Evolutionary conservation across 441 rosid genomes (phyloP).

Genomic region (Erodium texanum): DNA sequence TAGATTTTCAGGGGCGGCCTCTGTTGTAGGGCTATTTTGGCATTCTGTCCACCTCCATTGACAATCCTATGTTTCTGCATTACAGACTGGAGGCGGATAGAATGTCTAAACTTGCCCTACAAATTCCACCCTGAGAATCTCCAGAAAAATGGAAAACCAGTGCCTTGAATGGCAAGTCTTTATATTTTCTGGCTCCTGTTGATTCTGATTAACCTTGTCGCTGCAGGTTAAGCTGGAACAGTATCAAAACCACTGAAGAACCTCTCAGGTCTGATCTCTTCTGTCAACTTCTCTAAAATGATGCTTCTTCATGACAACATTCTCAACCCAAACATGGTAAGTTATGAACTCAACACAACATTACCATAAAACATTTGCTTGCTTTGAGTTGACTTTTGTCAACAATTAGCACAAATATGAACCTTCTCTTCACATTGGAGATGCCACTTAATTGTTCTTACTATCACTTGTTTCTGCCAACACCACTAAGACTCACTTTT

Average conservation of each 20-base stretch:
- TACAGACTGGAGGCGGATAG: conserved; percentile 27
- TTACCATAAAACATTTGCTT: too few species aligned
- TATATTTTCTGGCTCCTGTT: background rate
- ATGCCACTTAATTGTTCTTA: too few species aligned
- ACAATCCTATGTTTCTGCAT: too few species aligned
- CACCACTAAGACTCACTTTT: background rate
- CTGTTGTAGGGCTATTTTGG: conserved; percentile 43
- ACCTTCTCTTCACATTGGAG: too few species aligned
- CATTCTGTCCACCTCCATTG: conserved; percentile 51
- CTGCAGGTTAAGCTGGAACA: background rate
- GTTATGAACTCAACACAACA: background rate
- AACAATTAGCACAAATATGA: too few species aligned
- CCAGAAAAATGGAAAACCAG: background rate
- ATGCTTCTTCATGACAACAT: background rate
- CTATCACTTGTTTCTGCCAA: background rate
- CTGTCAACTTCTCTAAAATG: background rate
- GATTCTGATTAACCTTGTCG: background rate
- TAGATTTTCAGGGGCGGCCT: conserved; percentile 25
- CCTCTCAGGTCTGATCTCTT: background rate
- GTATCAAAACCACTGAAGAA: background rate
- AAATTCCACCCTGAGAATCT: conserved; percentile 11
- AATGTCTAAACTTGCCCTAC: conserved; percentile 28
- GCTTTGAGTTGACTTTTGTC: too few species aligned
- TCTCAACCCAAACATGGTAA: background rate
- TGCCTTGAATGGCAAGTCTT: background rate